phyloP scores from a whole-genome alignment of 805 yeast genomes.

The Lachancea lanzarotensis region DNA sequence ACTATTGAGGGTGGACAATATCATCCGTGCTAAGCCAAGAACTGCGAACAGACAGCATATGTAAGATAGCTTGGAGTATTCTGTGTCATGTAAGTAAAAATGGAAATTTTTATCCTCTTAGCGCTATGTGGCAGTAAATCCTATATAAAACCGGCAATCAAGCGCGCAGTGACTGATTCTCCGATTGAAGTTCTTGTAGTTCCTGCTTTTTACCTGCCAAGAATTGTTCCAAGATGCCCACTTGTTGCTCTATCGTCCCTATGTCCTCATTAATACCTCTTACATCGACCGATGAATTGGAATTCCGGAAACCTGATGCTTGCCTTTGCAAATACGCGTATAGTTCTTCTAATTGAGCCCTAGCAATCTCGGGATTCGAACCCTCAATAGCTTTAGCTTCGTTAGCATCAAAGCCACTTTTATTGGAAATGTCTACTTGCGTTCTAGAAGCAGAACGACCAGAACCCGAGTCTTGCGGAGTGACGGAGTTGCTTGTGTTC shows the following conservation, averaged over 20 bases:
- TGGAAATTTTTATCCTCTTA: not conserved
- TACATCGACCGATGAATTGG: slow-evolving; percentile 29
- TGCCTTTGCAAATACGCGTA: slow-evolving; percentile 68
- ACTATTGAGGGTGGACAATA: slow-evolving; percentile 89
- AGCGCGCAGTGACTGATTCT: slow-evolving; percentile 28
- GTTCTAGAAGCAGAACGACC: slow-evolving; percentile 80
- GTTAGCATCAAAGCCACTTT: slow-evolving; percentile 41
- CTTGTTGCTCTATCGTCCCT: slow-evolving; percentile 70
- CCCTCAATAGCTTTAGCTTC: slow-evolving; percentile 25
- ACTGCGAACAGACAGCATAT: slow-evolving; percentile 75
- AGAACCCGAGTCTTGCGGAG: slow-evolving; percentile 71
- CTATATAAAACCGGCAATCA: not conserved
- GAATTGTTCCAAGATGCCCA: slow-evolving; percentile 63
- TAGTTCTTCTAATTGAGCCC: slow-evolving; percentile 73
- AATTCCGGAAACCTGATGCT: slow-evolving; percentile 14
- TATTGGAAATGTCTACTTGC: slow-evolving; percentile 69
- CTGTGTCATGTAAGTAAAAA: slow-evolving; percentile 6
- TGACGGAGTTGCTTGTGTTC: not conserved
- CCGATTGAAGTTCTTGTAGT: slow-evolving; percentile 42
- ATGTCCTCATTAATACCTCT: slow-evolving; percentile 55
- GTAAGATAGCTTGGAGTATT: slow-evolving; percentile 14
- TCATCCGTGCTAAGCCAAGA: slow-evolving; percentile 94
- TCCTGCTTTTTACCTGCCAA: slow-evolving; percentile 55
- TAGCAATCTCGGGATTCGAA: slow-evolving; percentile 26
- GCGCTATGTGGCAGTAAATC: too few relatives aligned